phyloP scores from a whole-genome alignment of 805 yeast species.

The Metschnikowia vanudenii region DNA sequence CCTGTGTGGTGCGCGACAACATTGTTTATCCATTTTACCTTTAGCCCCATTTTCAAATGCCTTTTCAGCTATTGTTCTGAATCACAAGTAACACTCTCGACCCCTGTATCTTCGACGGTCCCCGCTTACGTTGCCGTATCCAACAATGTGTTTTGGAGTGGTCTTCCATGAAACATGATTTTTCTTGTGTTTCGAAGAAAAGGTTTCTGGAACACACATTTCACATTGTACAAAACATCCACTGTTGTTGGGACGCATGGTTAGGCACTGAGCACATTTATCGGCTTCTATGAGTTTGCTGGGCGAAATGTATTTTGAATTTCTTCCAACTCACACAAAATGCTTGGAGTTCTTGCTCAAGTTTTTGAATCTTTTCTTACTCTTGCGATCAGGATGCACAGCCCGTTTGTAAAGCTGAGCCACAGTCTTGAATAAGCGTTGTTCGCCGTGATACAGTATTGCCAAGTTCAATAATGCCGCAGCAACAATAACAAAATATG shows the following conservation, averaged over 20 bases:
- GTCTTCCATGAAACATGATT: too few species aligned
- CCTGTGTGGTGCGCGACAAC: not conserved
- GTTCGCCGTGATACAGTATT: slow-evolving; percentile 46
- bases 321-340: not conserved
- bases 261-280: too few species aligned
- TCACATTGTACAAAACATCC: too few species aligned
- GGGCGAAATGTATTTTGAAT: not conserved
- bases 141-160: too few species aligned
- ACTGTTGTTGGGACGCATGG: too few species aligned
- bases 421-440: slow-evolving; percentile 39
- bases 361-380: slow-evolving; percentile 36
- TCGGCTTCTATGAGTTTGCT: too few species aligned
- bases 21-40: not conserved
- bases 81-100: too few species aligned
- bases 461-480: slow-evolving; percentile 51
- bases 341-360: slow-evolving; percentile 12
- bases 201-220: too few species aligned
- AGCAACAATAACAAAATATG: slow-evolving; percentile 51
- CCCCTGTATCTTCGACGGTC: too few species aligned
- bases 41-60: not conserved
- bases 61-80: not conserved
- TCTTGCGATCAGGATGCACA: slow-evolving; percentile 25
- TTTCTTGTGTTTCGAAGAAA: too few species aligned
- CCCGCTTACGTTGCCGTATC: too few species aligned
- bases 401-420: slow-evolving; percentile 40